These are phyloP conservation scores for Microthlaspi erraticum DNA, from an alignment of 345 rosid species.

Conservation along the genomic window DNA sequence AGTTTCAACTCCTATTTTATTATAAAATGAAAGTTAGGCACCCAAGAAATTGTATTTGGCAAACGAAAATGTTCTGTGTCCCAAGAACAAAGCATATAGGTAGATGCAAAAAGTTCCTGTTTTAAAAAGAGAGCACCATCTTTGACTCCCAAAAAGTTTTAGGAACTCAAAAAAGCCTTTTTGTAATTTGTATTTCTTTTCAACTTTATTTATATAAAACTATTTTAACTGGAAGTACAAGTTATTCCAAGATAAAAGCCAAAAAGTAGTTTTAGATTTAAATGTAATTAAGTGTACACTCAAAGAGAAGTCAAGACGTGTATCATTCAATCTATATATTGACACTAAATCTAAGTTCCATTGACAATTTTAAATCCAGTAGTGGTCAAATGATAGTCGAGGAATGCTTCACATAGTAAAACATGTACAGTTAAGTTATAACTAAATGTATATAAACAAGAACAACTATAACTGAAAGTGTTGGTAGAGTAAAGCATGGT, in stretches of 20 bases:
- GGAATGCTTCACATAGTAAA: neutral
- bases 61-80: conserved; percentile 42
- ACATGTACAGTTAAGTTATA: neutral
- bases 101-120: conserved; percentile 42
- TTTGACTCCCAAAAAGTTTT: conserved; percentile 50
- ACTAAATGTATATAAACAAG: neutral
- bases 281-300: conserved; percentile 21
- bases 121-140: conserved; percentile 39
- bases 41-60: conserved; percentile 42
- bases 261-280: conserved; percentile 14
- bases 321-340: conserved; percentile 18
- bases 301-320: conserved; percentile 32
- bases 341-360: conserved; percentile 14
- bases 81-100: conserved; percentile 49
- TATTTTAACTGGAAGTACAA: neutral
- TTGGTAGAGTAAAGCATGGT: conserved; percentile 5
- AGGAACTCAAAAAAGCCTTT: conserved; percentile 48
- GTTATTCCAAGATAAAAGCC: conserved; percentile 16
- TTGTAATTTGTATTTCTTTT: conserved; percentile 30
- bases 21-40: conserved; percentile 18
- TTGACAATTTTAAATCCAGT: neutral
- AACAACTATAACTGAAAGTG: neutral
- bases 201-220: conserved; percentile 6
- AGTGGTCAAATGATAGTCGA: neutral
- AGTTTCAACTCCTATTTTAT: conserved; percentile 44